phyloP scores from a whole-genome alignment of 1,284 basidiomycete genomes.

The Psilocybe mexicana region DNA sequence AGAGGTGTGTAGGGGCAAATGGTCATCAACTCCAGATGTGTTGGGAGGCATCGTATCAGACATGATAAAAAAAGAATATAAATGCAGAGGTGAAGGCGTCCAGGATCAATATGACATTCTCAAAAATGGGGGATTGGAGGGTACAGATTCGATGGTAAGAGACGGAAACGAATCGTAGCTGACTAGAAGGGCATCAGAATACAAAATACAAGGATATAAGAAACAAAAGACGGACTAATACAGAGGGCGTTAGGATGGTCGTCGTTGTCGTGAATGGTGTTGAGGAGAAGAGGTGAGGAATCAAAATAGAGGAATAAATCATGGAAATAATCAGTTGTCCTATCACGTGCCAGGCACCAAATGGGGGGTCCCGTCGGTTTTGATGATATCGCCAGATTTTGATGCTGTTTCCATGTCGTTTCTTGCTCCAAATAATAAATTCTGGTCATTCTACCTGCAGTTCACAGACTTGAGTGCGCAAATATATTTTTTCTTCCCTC shows the following conservation, averaged over 20 bases:
- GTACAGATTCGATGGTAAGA: slow-evolving; percentile 11
- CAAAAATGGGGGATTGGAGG: slow-evolving; percentile 11
- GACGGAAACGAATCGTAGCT: slow-evolving; percentile 8
- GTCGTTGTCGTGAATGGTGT: slow-evolving; percentile 20
- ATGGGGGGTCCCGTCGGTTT: not conserved
- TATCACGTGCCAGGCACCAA: slow-evolving; percentile 2
- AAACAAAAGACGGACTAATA: slow-evolving; percentile 9
- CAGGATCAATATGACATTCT: slow-evolving; percentile 26
- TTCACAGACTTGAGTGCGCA: not conserved
- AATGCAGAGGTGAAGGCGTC: slow-evolving; percentile 13
- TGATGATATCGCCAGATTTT: not conserved
- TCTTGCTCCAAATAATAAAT: not conserved
- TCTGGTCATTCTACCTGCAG: not conserved
- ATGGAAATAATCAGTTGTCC: slow-evolving; percentile 9
- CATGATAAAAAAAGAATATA: slow-evolving; percentile 17
- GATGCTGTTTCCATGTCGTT: not conserved
- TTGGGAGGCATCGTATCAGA: slow-evolving; percentile 17
- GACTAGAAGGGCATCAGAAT: slow-evolving; percentile 11
- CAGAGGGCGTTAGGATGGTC: slow-evolving; percentile 17
- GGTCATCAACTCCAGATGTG: slow-evolving; percentile 23
- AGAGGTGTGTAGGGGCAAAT: slow-evolving; percentile 26
- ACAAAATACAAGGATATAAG: not conserved
- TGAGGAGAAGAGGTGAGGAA: slow-evolving; percentile 5
- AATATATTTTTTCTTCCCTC: too few relatives aligned
- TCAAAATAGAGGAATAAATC: slow-evolving; percentile 6